Percentiles rank a stretch among this genome's conserved stretches.
Evolutionary conservation across 2,329 filamentous ascomycete genomes (phyloP).

Genomic region (Paramyrothecium sp.): DNA sequence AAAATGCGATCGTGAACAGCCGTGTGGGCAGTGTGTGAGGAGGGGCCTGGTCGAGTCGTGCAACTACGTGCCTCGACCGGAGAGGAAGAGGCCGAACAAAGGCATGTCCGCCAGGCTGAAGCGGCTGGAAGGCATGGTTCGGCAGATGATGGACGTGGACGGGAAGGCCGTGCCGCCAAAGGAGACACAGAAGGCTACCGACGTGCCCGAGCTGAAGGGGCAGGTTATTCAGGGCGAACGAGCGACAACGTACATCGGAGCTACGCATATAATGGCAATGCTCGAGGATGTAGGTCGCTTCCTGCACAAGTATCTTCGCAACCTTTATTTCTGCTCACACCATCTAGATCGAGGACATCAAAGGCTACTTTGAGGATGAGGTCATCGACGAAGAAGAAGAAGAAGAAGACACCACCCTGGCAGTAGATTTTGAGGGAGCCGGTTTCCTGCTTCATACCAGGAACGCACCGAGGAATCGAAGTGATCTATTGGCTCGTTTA

Average conservation of each 20-base stretch:
- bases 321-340: slow-evolving; percentile 6
- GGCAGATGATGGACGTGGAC: slow-evolving; percentile 49
- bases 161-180: slow-evolving; percentile 7
- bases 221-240: slow-evolving; percentile 42
- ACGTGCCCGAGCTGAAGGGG: slow-evolving; percentile 26
- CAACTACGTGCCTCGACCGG: slow-evolving; percentile 46
- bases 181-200: slow-evolving; percentile 7
- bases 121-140: slow-evolving; percentile 57
- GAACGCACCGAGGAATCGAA: slow-evolving; percentile 35
- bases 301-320: neutral
- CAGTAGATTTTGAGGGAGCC: slow-evolving; percentile 32
- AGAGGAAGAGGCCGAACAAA: slow-evolving; percentile 37
- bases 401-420: slow-evolving; percentile 29
- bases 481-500: slow-evolving; percentile 46
- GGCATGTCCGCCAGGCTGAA: slow-evolving; percentile 54
- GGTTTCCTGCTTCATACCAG: slow-evolving; percentile 43
- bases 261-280: slow-evolving; percentile 60
- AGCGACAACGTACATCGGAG: slow-evolving; percentile 53
- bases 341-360: slow-evolving; percentile 55
- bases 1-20: slow-evolving; percentile 53
- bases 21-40: slow-evolving; percentile 52
- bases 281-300: slow-evolving; percentile 51
- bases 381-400: slow-evolving; percentile 29
- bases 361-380: slow-evolving; percentile 54
- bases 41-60: slow-evolving; percentile 46